Evolutionary conservation across 441 rosid genomes (phyloP), one percentile per base, ranked within the genome.

Genomic region (Geranium incanum): DNA sequence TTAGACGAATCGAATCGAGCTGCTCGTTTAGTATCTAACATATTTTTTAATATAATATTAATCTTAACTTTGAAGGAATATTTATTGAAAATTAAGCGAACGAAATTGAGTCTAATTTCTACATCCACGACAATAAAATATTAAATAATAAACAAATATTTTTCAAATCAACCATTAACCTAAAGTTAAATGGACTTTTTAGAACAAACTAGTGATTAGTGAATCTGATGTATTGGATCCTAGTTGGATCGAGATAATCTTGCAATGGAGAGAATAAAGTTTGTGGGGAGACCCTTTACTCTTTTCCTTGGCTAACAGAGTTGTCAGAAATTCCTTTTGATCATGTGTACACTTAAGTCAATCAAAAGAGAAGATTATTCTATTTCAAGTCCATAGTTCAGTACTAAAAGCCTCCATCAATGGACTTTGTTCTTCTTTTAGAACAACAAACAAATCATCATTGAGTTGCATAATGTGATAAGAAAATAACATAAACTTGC

Each of bases 261-360:
- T 50, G 60, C 60, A 52, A 52, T 52, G 6, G 6, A 52, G 18
- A 52, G 60, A 52, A 52, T 52, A 52, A 52, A 52, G 16, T 12
- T 52, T 52, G 60, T 52, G 18, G 60, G 60, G 18, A 15, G 19
- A 15, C 19, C 60, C 60, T 15, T 52, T 63, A 67, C 21, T 21
- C 28, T 83, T 78, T 83, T 78, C 28, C 52, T 50, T 50, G 71
- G 65, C 55, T 16, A 59, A 72, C 77, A 5, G 83, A 78, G 85
- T 70, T 80, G 84, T 81, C 81, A 55, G 66, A 60, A 77, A 52
- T 11, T 70, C 52, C 77, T 78, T 77, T 76, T 41, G 48, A 23
- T 23, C 9, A 67, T 71, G 16, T 36, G 41, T 28, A 74, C 68
- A 57, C 71, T 70, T 67, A 65, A 59, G 75, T 71, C 55, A 43